These are phyloP conservation scores for Polytrichum formosum DNA, from an alignment of 225 moss, liverwort and hornwort species.

Conservation along the genomic window DNA sequence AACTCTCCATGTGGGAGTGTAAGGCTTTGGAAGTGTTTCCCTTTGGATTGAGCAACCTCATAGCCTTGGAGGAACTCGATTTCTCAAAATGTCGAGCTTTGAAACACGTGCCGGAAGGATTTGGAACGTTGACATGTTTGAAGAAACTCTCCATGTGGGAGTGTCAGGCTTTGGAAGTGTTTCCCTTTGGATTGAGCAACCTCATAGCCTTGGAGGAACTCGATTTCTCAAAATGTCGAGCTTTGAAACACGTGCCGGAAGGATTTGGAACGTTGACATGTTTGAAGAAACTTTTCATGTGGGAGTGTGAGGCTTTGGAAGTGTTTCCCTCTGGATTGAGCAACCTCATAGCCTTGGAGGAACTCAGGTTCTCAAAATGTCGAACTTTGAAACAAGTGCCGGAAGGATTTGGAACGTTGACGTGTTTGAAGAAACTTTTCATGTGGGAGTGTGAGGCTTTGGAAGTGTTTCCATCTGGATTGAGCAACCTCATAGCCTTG, in stretches of 20 bases:
- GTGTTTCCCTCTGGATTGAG: too few relatives aligned
- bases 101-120: background rate
- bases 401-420: too few relatives aligned
- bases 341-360: too few relatives aligned
- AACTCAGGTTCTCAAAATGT: too few relatives aligned
- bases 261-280: background rate
- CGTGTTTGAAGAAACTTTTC: too few relatives aligned
- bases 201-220: background rate
- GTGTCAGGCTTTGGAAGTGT: background rate
- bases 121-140: background rate
- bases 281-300: too few relatives aligned
- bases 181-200: background rate
- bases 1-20: background rate
- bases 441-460: too few relatives aligned
- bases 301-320: too few relatives aligned
- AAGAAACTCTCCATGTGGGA: background rate
- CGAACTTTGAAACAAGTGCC: too few relatives aligned
- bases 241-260: background rate
- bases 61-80: background rate
- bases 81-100: background rate
- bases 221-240: background rate
- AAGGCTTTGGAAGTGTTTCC: background rate
- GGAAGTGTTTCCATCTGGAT: too few relatives aligned
- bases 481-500: too few relatives aligned
- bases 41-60: background rate